These are phyloP conservation scores for Gossypium longicalyx DNA, from an alignment of 345 rosid species.

Conservation along the genomic window DNA sequence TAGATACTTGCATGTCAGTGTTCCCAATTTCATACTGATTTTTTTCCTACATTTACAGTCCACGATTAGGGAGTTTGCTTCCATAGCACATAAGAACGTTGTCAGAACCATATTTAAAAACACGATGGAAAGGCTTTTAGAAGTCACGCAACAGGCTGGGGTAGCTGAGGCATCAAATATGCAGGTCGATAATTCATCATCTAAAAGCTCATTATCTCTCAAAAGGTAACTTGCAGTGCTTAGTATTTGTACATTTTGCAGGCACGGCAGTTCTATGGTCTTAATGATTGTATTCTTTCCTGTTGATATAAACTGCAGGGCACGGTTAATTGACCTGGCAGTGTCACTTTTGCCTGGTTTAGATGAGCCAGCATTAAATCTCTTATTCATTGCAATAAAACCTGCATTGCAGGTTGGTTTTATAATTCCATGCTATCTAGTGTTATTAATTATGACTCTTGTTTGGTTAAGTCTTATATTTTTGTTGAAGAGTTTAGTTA, in stretches of 20 bases:
- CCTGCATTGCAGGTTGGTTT: conserved; percentile 74
- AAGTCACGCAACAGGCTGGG: conserved; percentile 55
- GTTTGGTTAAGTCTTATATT: conserved; percentile 4
- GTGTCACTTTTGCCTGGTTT: conserved; percentile 78
- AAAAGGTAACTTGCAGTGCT: conserved; percentile 42
- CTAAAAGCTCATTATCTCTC: conserved; percentile 37
- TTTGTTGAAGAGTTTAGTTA: background rate
- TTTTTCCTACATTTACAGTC: conserved; percentile 46
- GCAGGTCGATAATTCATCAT: conserved; percentile 47
- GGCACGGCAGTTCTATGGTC: background rate
- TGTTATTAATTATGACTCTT: conserved; percentile 11
- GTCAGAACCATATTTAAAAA: conserved; percentile 44
- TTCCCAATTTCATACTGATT: background rate
- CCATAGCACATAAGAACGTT: conserved; percentile 65
- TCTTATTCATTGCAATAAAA: conserved; percentile 55
- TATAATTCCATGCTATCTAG: conserved; percentile 9
- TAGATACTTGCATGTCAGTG: background rate
- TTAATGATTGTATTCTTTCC: conserved; percentile 1
- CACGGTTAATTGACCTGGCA: conserved; percentile 69
- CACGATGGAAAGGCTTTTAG: conserved; percentile 71
- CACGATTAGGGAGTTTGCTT: conserved; percentile 65
- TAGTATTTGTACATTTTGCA: conserved; percentile 1
- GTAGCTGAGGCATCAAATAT: conserved; percentile 42
- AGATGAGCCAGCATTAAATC: conserved; percentile 46
- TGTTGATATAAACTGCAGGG: conserved; percentile 49